phyloP scores from a whole-genome alignment of 352 stramenopile genomes.

The Pythium sp. region DNA sequence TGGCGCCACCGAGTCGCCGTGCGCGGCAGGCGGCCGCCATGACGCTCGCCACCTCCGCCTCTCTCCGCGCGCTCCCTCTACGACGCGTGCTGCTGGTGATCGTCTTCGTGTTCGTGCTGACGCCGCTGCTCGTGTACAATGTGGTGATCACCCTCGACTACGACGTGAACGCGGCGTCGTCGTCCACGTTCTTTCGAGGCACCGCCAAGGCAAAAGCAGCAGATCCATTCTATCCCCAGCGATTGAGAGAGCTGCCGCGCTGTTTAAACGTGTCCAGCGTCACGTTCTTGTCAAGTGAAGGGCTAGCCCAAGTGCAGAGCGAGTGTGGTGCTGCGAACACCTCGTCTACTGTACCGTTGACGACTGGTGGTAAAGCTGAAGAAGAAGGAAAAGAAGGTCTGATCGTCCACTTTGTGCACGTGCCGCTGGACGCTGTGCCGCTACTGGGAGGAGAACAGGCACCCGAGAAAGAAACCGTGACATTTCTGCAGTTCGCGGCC shows the following conservation, averaged over 20 bases:
- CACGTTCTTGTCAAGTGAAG: constrained; percentile 17
- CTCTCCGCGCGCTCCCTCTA: constrained; percentile 16
- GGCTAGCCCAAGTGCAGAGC: not conserved
- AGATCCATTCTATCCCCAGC: not conserved
- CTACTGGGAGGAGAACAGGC: constrained; percentile 1
- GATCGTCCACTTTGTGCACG: constrained; percentile 37
- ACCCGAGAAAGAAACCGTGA: constrained; percentile 23
- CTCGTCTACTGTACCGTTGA: not conserved
- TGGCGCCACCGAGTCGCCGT: constrained; percentile 7
- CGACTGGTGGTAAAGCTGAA: not conserved
- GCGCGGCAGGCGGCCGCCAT: not conserved
- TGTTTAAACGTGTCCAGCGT: constrained; percentile 27
- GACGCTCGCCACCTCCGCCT: constrained; percentile 7
- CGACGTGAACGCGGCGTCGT: constrained; percentile 7
- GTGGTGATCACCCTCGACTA: constrained; percentile 29
- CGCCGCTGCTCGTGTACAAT: constrained; percentile 33
- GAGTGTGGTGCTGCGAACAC: constrained; percentile 3
- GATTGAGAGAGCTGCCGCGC: constrained; percentile 3
- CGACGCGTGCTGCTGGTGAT: constrained; percentile 27
- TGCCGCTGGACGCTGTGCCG: constrained; percentile 26
- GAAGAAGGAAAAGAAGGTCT: not conserved
- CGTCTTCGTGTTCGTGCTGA: constrained; percentile 26
- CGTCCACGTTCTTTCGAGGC: constrained; percentile 5
- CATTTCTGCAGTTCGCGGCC: constrained; percentile 39
- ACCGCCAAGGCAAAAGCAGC: not conserved